Evolutionary conservation across 495 filamentous ascomycete species (phyloP), one percentile per base, ranked within the genome.

Genomic region (Aspergillus campestris): DNA sequence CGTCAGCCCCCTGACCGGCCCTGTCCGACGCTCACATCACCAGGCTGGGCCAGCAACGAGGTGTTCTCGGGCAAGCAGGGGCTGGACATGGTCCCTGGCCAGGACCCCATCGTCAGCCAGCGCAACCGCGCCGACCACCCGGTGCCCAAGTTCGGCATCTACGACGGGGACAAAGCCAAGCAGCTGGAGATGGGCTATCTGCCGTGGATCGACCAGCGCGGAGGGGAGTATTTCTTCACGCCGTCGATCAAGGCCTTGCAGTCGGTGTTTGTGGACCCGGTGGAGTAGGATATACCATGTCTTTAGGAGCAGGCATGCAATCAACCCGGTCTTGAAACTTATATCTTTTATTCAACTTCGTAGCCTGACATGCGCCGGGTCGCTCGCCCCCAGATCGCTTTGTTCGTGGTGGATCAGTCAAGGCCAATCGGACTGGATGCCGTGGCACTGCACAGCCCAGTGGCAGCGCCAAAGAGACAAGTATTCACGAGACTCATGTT

Each of bases 221-320:
- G 55, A 8, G 55, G 55, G 4, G 55, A 58, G 10, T 58, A 58
- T 37, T 58, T 58, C 44, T 58, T 58, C 37, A 48, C 49, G 1
- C 55, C 55, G 3, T 58, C 55, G 9, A 49, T 58, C 5, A 7
- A 34, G 15, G 51, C 40, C 29, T 49, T 41, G 31, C 13, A 18
- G 12, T 7, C 8, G 9, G 12, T 13, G 13, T 24, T 24, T 24
- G 18, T 24, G 18, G 18, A 24, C 18, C 18, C 18, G 37, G 37
- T 39, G 14, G 37, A 39, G 37, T 39, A 39, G 37, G 14, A 12
- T 39, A 39, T 39, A 39, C 37, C 37, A 15, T 5, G 37, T 15
- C 37, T 39, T 39, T 39, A 39, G 37, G 7, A 39, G 37, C 27
- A 39, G 18, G 4, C 18, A 24, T 24, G 18, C 18, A 24, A 24